A percentile compares a stretch with the other conserved stretches of the same genome.
These are phyloP conservation scores for Candida sonorensis DNA, from an alignment of 805 yeast genomes.

Conservation along the genomic window DNA sequence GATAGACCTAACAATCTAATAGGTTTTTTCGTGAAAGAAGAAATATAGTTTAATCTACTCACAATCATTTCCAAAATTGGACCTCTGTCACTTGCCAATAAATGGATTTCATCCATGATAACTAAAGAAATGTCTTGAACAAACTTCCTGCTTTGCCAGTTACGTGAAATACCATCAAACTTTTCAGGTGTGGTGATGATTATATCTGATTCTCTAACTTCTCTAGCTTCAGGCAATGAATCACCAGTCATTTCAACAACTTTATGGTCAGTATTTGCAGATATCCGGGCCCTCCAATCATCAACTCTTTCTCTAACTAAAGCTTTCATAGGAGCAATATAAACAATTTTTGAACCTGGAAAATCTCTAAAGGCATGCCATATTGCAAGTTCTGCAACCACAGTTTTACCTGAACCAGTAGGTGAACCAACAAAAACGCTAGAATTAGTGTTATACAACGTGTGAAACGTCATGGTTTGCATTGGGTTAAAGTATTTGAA, in stretches of 20 bases:
- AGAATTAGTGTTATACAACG: constrained; percentile 70
- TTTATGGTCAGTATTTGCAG: constrained; percentile 37
- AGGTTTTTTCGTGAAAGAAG: constrained; percentile 52
- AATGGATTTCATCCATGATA: constrained; percentile 81
- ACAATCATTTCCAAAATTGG: constrained; percentile 85
- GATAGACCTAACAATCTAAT: constrained; percentile 71
- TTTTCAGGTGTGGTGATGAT: constrained; percentile 82
- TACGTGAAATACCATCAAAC: constrained; percentile 82
- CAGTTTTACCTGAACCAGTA: constrained; percentile 97
- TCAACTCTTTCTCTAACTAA: constrained; percentile 77
- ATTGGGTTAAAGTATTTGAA: constrained; percentile 93
- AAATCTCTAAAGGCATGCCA: constrained; percentile 90
- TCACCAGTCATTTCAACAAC: constrained; percentile 82
- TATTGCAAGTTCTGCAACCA: constrained; percentile 93
- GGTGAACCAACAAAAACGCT: constrained; percentile 95
- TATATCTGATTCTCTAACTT: constrained; percentile 62
- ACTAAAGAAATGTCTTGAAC: constrained; percentile 70
- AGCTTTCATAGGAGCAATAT: constrained; percentile 88
- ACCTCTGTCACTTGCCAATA: constrained; percentile 80
- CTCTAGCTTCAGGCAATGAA: constrained; percentile 64
- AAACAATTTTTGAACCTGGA: constrained; percentile 76
- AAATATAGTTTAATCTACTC: constrained; percentile 73
- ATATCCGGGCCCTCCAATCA: constrained; percentile 62
- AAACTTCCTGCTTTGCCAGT: constrained; percentile 74
- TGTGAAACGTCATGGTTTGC: constrained; percentile 96